Conservation (phyloP, 2,329 filamentous ascomycete genomes). For the Colletotrichum graminicola region DNA sequence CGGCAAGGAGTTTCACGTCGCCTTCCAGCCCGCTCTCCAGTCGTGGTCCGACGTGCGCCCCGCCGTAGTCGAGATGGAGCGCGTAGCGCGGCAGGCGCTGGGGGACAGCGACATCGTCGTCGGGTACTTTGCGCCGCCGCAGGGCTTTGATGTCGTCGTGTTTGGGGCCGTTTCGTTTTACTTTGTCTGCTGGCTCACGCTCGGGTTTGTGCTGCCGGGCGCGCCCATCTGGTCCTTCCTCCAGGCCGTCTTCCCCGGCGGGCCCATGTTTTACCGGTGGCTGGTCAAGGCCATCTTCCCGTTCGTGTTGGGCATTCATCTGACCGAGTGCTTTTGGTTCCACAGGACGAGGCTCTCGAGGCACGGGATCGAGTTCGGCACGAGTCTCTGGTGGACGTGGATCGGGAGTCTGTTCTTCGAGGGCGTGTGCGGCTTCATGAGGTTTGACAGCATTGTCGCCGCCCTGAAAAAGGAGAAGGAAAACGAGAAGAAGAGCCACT, state of each 20-base stretch:
- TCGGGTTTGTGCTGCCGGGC: slow-evolving; percentile 65
- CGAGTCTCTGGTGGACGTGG: slow-evolving; percentile 68
- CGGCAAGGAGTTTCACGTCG: slow-evolving; percentile 63
- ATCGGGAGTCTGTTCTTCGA: slow-evolving; percentile 65
- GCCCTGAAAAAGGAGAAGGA: slow-evolving; percentile 56
- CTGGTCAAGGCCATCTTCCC: slow-evolving; percentile 70
- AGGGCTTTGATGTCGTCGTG: slow-evolving; percentile 62
- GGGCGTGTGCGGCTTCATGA: slow-evolving; percentile 62
- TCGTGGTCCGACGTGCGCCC: slow-evolving; percentile 75
- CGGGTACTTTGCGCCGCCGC: slow-evolving; percentile 56
- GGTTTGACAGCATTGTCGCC: slow-evolving; percentile 64
- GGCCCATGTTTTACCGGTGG: slow-evolving; percentile 68
- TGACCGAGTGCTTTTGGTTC: slow-evolving; percentile 70
- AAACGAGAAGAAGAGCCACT: slow-evolving; percentile 58
- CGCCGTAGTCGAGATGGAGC: slow-evolving; percentile 78
- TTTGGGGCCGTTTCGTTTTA: slow-evolving; percentile 68
- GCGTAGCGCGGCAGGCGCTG: slow-evolving; percentile 68
- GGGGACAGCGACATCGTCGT: slow-evolving; percentile 65
- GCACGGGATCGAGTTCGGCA: slow-evolving; percentile 61
- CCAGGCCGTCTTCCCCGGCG: slow-evolving; percentile 66
- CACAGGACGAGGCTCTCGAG: slow-evolving; percentile 60
- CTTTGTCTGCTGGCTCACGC: slow-evolving; percentile 62
- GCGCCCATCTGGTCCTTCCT: slow-evolving; percentile 63
- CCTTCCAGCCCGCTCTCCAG: slow-evolving; percentile 78
- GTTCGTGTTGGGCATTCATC: slow-evolving; percentile 74